Evolutionary conservation across 2,329 filamentous ascomycete species (phyloP), one percentile per base, ranked within the genome.

Genomic region (Fusarium sp.): DNA sequence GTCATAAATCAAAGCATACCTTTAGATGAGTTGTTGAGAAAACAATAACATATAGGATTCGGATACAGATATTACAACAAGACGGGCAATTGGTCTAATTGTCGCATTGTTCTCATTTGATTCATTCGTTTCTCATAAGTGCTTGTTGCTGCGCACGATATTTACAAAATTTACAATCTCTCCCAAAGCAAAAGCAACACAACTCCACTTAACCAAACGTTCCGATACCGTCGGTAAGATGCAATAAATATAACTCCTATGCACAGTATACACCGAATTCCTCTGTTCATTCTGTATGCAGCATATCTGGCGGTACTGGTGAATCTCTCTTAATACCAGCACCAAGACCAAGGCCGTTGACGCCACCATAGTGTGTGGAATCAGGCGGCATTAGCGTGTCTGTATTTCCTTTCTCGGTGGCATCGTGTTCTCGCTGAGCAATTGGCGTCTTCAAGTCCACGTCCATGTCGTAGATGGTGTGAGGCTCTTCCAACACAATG

Each of bases 391-490:
- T 40, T 6, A 65, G 61, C 15, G 57, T 54, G n/a, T 54, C 63
- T 11, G 46, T 50, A 15, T 41, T 60, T 13, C 28, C 52, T 4
- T 44, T 25, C 7, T 44, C 40, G 12, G 31, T 31, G 3, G 9
- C 22, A 8, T 24, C 7, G 10, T 32, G 41, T 6, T 12, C 38
- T 36, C 42, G 68, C 7, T 65, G 65, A 34, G 73, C 74, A 2
- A 73, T 78, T 6, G 80, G 79, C 7, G 80, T 82, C 56, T 74
- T 76, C 42, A 73, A 58, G 29, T 80, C 78, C 10, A 75, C 19
- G 22, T 79, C 76, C 56, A 72, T 69, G 13, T 77, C 73, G 38
- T 54, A 67, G 13, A 55, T 62, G 22, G 72, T 71, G 5, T 73
- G 73, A 40, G 69, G 64, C 25, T 73, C 72, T 43, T 77, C 77